phyloP scores from a whole-genome alignment of 2,329 filamentous ascomycete genomes.

The Xylariaceae sp. region DNA sequence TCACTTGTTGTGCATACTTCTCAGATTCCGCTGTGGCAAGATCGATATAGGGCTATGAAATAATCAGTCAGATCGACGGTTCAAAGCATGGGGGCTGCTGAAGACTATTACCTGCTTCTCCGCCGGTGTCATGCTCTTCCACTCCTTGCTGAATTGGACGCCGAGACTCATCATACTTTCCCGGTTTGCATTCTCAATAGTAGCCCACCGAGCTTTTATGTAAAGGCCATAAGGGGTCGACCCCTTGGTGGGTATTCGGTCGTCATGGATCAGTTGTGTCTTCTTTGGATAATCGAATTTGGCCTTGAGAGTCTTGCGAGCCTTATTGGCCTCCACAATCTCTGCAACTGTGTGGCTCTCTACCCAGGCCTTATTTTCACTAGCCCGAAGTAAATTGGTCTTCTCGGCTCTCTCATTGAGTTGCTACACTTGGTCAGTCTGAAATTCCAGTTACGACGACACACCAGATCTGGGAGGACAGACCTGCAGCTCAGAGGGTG shows the following conservation, averaged over 20 bases:
- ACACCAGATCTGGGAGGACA: conserved; percentile 16
- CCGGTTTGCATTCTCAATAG: no score
- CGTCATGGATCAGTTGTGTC: conserved; percentile 39
- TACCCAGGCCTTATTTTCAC: conserved; percentile 46
- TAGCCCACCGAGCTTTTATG: conserved; percentile 35
- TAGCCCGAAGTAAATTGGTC: conserved; percentile 41
- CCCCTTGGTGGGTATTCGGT: conserved; percentile 43
- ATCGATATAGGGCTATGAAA: conserved; percentile 34
- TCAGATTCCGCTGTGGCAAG: conserved; percentile 26
- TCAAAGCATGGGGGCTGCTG: not conserved
- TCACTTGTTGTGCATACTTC: conserved; percentile 31
- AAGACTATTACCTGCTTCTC: conserved; percentile 40
- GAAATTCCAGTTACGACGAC: not conserved
- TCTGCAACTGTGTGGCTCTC: conserved; percentile 36
- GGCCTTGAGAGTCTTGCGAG: conserved; percentile 40
- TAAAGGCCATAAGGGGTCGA: conserved; percentile 34
- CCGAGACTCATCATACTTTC: no score
- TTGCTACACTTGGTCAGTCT: conserved; percentile 29
- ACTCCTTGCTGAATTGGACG: conserved; percentile 36
- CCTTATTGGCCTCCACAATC: conserved; percentile 45
- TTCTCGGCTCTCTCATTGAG: conserved; percentile 32
- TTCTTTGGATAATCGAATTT: conserved; percentile 29
- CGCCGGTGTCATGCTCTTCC: conserved; percentile 39
- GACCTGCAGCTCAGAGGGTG: conserved; percentile 43
- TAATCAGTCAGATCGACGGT: conserved; percentile 18